Base-by-base conservation (phyloP, 1,139 yeast genomes). In the Lodderomyces margitis region DNA sequence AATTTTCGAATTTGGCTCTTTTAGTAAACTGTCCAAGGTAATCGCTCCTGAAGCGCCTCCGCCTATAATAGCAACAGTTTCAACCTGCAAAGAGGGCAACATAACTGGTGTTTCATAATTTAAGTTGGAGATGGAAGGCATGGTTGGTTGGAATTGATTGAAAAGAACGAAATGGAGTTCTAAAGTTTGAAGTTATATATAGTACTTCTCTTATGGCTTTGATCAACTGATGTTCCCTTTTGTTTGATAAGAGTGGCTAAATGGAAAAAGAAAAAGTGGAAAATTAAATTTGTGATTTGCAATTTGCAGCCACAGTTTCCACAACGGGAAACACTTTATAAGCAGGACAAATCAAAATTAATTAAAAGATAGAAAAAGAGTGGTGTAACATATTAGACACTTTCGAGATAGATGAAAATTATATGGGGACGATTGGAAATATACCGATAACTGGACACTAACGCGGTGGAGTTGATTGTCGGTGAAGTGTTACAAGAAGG, bases 21-120 rank as follows among this genome's bases (percentile, higher is more conserved):
- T 58, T 2, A 68, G 48, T 6, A 75, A 50, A 4, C 66, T 49
- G 43, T 74, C 77, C 11, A 74, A 56, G 0, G 67, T 59, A 25
- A 74, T 62, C 10, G 76, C 74, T 3, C 80, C 80, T 1, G 76
- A 68, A 3, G 80, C 79, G 1, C 81, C 81, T 16, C 76, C 80
- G 1, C 81, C 80, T 15, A 75, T 71, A 28, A 75, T 62, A 8
- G 78, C 80, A 10, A 74, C 55, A 2, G 64, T 56, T 38, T 58
- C 51, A 23, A 64, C 44, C 48, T 52, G 51, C 4, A 36, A 10
- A 6, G 33, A 17, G 7, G 51, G 31, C 8, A 51, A 12, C 3
- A 28, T 14, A 14, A 51, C 50, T 3, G 51, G 52, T 10, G 34
- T 31, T 4, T 42, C 44, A 21, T 44, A 40, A 21, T 46, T 47